phyloP scores from a whole-genome alignment of 2,329 filamentous ascomycete species.

The Beauveria caledonica region DNA sequence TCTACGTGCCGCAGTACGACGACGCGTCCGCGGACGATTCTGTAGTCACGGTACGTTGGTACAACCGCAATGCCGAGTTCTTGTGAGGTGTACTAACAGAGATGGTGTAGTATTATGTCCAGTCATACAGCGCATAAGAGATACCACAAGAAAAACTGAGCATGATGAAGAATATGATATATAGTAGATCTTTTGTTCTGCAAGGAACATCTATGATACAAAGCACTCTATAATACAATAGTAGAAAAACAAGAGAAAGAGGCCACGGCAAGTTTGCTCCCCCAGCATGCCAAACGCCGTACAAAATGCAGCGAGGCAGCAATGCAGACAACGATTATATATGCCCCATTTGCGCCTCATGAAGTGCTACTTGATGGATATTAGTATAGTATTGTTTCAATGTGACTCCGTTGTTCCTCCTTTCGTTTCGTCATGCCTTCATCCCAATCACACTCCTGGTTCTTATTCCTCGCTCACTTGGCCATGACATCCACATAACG shows the following conservation, averaged over 20 bases:
- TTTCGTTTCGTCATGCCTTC: slow-evolving; percentile 6
- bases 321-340: not conserved
- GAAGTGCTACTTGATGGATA: not conserved
- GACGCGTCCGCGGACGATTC: slow-evolving; percentile 58
- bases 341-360: not conserved
- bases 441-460: not conserved
- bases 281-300: slow-evolving; percentile 4
- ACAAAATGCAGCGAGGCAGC: not conserved
- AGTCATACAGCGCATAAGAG: slow-evolving; percentile 29
- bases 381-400: not conserved
- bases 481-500: slow-evolving; percentile 97
- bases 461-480: slow-evolving; percentile 34
- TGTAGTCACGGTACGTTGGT: slow-evolving; percentile 59
- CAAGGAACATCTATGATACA: slow-evolving; percentile 10
- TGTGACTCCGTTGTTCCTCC: not conserved
- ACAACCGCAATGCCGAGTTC: too few species aligned
- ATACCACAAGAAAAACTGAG: not conserved
- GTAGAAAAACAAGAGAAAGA: not conserved
- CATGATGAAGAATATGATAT: slow-evolving; percentile 8
- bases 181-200: slow-evolving; percentile 4
- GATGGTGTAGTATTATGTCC: slow-evolving; percentile 31
- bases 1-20: slow-evolving; percentile 67
- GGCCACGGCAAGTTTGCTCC: not conserved
- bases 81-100: slow-evolving; percentile 16
- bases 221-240: slow-evolving; percentile 6